These are phyloP conservation scores for Mycocentrospora acerina DNA, from an alignment of 2,329 filamentous ascomycete genomes.

Conservation along the genomic window DNA sequence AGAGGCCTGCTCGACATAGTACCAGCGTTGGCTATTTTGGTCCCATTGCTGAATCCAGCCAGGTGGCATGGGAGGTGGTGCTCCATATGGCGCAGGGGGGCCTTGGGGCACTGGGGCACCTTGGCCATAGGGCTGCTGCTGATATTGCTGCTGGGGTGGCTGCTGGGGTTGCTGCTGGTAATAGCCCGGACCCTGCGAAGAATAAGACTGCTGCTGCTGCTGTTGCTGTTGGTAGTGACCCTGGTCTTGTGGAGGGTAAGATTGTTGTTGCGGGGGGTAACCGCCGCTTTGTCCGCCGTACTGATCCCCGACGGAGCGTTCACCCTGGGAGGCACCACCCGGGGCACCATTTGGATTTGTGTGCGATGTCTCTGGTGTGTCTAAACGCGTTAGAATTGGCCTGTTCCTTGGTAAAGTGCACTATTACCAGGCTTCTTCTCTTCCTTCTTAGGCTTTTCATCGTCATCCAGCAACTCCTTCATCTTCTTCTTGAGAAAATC, in stretches of 20 bases:
- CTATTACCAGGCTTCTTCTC: constrained; percentile 27
- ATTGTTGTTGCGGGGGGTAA: constrained; percentile 20
- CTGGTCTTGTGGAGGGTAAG: constrained; percentile 18
- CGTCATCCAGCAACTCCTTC: constrained; percentile 47
- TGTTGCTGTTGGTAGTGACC: not conserved
- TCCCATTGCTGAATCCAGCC: constrained; percentile 68
- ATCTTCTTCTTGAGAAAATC: constrained; percentile 52
- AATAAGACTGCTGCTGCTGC: constrained; percentile 2
- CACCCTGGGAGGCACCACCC: constrained; percentile 18
- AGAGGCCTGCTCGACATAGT: constrained; percentile 63
- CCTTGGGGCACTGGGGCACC: constrained; percentile 29
- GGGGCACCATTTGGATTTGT: constrained; percentile 13
- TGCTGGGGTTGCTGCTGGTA: constrained; percentile 16
- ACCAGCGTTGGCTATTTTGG: constrained; percentile 61
- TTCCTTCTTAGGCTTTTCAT: constrained; percentile 36
- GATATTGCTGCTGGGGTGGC: constrained; percentile 26
- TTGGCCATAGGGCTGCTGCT: constrained; percentile 24
- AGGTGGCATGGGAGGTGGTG: constrained; percentile 51
- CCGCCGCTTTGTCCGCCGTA: constrained; percentile 18
- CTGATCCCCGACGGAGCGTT: constrained; percentile 20
- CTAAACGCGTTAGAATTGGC: not conserved
- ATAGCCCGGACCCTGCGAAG: constrained; percentile 13
- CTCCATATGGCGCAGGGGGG: constrained; percentile 45
- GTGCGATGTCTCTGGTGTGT: constrained; percentile 7
- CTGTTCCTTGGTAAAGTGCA: no score